Conservation (phyloP, 805 yeast genomes). For the Candida jianshihensis region DNA sequence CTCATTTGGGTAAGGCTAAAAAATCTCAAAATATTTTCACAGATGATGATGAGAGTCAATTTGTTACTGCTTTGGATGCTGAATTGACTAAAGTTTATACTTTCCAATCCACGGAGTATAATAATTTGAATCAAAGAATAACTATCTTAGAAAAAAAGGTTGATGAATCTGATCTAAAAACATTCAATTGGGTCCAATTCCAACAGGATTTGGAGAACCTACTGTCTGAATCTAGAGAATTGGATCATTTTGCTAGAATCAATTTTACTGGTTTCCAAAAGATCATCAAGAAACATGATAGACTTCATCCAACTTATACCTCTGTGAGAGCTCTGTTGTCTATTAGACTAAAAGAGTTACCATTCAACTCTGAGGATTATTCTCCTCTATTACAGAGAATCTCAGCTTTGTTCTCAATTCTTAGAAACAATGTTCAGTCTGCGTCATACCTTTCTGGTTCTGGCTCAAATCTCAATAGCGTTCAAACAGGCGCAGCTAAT, state of each 20-base stretch:
- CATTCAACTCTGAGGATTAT: constrained; percentile 92
- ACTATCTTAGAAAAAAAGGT: constrained; percentile 56
- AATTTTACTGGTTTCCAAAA: constrained; percentile 94
- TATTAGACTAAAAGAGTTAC: constrained; percentile 79
- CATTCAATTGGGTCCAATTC: constrained; percentile 53
- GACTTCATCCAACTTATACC: constrained; percentile 71
- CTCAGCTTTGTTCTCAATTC: constrained; percentile 71
- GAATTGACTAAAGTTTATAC: constrained; percentile 73
- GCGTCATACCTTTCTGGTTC: constrained; percentile 23
- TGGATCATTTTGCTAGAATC: constrained; percentile 84
- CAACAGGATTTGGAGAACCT: constrained; percentile 67
- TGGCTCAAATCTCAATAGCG: constrained; percentile 9
- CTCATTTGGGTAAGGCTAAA: constrained; percentile 5
- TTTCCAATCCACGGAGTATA: constrained; percentile 63
- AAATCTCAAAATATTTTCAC: constrained; percentile 41
- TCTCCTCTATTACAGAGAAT: constrained; percentile 82
- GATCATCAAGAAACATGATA: constrained; percentile 93
- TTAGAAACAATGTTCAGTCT: constrained; percentile 60
- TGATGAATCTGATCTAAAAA: constrained; percentile 19
- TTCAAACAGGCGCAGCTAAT: constrained; percentile 13
- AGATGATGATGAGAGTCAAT: constrained; percentile 63
- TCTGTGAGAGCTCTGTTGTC: constrained; percentile 87
- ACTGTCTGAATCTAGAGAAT: constrained; percentile 68
- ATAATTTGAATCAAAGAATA: constrained; percentile 58
- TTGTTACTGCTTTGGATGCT: constrained; percentile 58